Evolutionary conservation across 179 eudicot species (phyloP), one percentile per base, ranked within the genome.

Genomic region (Gypsophila paniculata): DNA sequence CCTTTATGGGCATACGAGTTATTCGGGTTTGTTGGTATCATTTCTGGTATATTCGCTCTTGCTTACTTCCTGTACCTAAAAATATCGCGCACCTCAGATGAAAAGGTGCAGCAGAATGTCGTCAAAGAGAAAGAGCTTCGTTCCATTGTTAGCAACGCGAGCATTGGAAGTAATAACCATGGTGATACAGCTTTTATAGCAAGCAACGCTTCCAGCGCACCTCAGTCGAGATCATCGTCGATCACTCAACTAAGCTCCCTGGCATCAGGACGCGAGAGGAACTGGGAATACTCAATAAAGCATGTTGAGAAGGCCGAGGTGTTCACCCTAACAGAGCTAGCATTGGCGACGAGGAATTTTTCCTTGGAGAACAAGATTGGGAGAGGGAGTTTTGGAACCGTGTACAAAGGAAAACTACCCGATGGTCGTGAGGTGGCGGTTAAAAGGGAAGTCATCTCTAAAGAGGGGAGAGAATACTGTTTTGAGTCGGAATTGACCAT

Each of bases 361-460:
- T 80, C 86, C 8, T 17, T n/a, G 17, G 90, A 84, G 38, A 82
- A 82, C 77, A 84, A 58, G 74, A 73, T 86, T n/a, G 88, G 90
- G 36, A 80, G 79, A 49, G 90, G 90, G 67, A 86, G 85, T 70
- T 86, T 83, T 11, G 90, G 90, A 44, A 76, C 78, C 0, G 90
- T 86, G 32, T 86, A 82, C 23, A 77, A 65, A 62, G 88, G 88
- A 22, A 83, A 75, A 19, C 76, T 86, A n/a, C 55, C 77, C 3
- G 82, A 84, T 78, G 86, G 90, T n/a, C 82, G 86, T 8, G 85
- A 85, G 68, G 88, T 86, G 25, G 90, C 88, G 12, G 80, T 86
- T 32, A 86, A 86, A 73, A 78, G 86, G 74, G 85, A 85, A 78
- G 85, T 79, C 18, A 76, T 77, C 55, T 65, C 67, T 9, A 77